Percentiles rank a stretch among this genome's conserved stretches.
These are phyloP conservation scores for Colletotrichum salicis DNA, from an alignment of 2,329 filamentous ascomycete species.

Conservation along the genomic window DNA sequence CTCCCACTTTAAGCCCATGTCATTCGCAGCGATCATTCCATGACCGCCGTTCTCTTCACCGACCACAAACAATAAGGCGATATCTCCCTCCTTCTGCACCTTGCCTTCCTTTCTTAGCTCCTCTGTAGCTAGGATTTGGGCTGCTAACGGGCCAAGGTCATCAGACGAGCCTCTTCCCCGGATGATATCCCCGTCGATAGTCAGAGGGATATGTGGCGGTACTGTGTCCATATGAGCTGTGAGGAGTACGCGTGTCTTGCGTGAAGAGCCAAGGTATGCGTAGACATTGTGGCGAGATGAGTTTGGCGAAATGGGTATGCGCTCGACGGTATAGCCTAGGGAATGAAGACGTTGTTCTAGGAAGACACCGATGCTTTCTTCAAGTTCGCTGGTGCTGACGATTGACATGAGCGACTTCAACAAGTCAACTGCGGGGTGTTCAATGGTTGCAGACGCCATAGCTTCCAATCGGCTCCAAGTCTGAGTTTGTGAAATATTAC, in stretches of 20 bases:
- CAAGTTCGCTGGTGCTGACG: conserved; percentile 49
- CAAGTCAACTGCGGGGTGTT: conserved; percentile 41
- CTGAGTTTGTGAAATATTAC: neutral
- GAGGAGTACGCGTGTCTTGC: conserved; percentile 45
- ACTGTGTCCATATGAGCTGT: conserved; percentile 53
- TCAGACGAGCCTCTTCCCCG: conserved; percentile 58
- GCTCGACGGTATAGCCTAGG: conserved; percentile 49
- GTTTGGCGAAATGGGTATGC: conserved; percentile 45
- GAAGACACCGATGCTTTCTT: conserved; percentile 48
- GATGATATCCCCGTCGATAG: conserved; percentile 49
- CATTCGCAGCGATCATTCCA: conserved; percentile 47
- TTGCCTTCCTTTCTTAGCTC: conserved; percentile 34
- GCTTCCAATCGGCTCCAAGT: neutral
- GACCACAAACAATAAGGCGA: conserved; percentile 39
- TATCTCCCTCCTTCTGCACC: conserved; percentile 35
- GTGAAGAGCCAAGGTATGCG: conserved; percentile 47
- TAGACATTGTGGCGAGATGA: conserved; percentile 51
- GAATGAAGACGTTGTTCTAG: conserved; percentile 44
- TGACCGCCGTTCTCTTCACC: conserved; percentile 40
- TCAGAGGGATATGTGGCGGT: conserved; percentile 64
- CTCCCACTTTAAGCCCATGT: conserved; percentile 49
- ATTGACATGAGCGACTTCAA: conserved; percentile 48
- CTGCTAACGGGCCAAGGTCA: conserved; percentile 47
- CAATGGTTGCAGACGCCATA: conserved; percentile 23
- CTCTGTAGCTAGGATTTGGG: conserved; percentile 38